These are phyloP conservation scores for Stagonosporopsis cucurbitacearum DNA, from an alignment of 2,329 filamentous ascomycete species.

Conservation along the genomic window DNA sequence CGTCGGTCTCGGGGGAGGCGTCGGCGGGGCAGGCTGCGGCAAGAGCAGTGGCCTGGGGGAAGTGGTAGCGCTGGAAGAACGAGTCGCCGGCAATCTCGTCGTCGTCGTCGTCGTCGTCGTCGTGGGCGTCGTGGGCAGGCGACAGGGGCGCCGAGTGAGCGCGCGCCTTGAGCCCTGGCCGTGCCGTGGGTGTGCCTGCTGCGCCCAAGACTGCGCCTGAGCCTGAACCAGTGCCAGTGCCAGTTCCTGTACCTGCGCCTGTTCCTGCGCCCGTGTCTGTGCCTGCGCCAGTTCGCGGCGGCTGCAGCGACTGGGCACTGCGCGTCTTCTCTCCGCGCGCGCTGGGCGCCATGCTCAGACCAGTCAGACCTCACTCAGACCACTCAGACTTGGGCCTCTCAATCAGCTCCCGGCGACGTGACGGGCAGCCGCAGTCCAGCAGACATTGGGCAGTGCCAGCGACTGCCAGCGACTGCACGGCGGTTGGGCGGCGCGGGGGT, in stretches of 20 bases:
- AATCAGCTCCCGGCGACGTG: conserved; percentile 14
- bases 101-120: conserved; percentile 67
- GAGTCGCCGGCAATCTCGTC: conserved; percentile 48
- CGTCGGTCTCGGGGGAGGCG: conserved; percentile 33
- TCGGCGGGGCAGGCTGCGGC: conserved; percentile 22
- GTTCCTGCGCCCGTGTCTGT: not conserved
- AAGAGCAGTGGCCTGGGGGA: conserved; percentile 38
- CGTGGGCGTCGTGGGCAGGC: conserved; percentile 27
- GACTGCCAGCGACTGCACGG: too few relatives aligned
- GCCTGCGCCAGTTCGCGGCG: not conserved
- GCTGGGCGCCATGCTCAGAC: conserved; percentile 4
- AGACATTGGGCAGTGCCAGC: conserved; percentile 25
- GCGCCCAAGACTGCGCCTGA: not conserved
- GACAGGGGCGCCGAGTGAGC: conserved; percentile 48
- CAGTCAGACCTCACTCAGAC: too few relatives aligned
- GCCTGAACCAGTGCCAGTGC: too few relatives aligned
- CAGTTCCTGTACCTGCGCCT: not conserved
- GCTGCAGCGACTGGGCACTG: conserved; percentile 29
- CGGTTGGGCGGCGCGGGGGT: too few relatives aligned
- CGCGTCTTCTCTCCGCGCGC: conserved; percentile 29
- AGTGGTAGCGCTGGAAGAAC: conserved; percentile 53
- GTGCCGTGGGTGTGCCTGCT: conserved; percentile 18
- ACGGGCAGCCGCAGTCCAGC: conserved; percentile 29
- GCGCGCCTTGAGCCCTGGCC: conserved; percentile 45
- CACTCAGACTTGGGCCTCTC: not conserved